Evolutionary conservation across 2,329 filamentous ascomycete genomes (phyloP).

Genomic region (Clarireedia sp.): DNA sequence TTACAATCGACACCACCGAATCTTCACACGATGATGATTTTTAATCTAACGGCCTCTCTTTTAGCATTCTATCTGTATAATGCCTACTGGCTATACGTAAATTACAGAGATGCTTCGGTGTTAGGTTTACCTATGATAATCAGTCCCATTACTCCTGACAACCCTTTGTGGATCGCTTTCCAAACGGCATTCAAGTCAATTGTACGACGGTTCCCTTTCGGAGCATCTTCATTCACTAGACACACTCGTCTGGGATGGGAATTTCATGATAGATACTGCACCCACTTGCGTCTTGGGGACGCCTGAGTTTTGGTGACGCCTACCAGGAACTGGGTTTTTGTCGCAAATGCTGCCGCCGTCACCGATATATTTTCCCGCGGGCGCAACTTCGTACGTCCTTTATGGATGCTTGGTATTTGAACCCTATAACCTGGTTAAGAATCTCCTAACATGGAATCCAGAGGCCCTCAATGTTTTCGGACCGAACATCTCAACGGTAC

Average conservation of each 20-base stretch:
- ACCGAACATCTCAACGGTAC: conserved; percentile 1
- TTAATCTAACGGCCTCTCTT: too few species aligned
- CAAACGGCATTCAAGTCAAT: not conserved
- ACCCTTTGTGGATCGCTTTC: conserved; percentile 4
- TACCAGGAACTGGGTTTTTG: not conserved
- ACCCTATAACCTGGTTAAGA: not conserved
- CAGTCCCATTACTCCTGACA: conserved; percentile 3
- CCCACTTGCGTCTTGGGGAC: not conserved
- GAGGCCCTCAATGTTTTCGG: conserved; percentile 3
- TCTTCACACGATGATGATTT: too few species aligned
- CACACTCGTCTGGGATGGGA: conserved; percentile 1
- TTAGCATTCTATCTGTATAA: not conserved
- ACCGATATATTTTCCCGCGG: not conserved
- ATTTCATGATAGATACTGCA: conserved; percentile 1
- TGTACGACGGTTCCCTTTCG: not conserved
- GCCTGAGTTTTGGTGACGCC: not conserved
- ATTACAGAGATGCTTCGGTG: not conserved
- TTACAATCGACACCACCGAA: too few species aligned
- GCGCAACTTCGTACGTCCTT: not conserved
- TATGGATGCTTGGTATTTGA: conserved; percentile 3
- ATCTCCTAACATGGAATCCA: not conserved
- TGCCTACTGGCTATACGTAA: not conserved
- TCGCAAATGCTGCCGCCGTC: not conserved
- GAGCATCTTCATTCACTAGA: not conserved
- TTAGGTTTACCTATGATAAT: not conserved